Percentiles rank a stretch among this genome's conserved stretches.
Evolutionary conservation across 169 alveolate genomes (phyloP).

Genomic region (Cryptosporidium tyzzeri): DNA sequence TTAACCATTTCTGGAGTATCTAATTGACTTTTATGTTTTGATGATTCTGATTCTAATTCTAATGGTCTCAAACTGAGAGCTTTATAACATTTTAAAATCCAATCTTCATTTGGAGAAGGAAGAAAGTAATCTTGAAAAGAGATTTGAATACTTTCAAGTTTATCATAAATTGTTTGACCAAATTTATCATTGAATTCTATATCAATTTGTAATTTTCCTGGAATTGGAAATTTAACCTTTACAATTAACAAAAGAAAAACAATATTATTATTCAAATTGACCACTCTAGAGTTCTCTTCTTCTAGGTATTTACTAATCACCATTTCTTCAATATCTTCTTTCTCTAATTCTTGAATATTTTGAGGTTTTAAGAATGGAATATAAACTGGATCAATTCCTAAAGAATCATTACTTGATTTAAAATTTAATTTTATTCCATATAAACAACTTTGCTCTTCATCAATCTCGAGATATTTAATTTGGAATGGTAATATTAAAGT

Average conservation of each 20-base stretch:
- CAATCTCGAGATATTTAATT: conserved; percentile 14
- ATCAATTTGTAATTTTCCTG: conserved; percentile 10
- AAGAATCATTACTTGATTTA: conserved; percentile 22
- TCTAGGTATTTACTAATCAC: not conserved
- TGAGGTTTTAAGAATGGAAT: conserved; percentile 60
- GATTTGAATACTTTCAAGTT: conserved; percentile 6
- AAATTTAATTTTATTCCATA: conserved; percentile 49
- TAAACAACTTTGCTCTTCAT: not conserved
- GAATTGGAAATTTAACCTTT: conserved; percentile 42
- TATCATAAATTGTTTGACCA: conserved; percentile 4
- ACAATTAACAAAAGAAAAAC: conserved; percentile 26
- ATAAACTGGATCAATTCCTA: conserved; percentile 14
- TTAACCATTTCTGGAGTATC: not conserved
- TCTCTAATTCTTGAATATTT: conserved; percentile 12
- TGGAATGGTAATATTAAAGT: conserved; percentile 49
- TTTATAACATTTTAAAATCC: not conserved
- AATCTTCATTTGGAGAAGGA: conserved; percentile 23
- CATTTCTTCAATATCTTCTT: conserved; percentile 19
- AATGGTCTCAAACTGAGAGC: not conserved
- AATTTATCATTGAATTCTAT: conserved; percentile 36
- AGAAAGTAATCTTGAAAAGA: conserved; percentile 52
- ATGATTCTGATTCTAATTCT: not conserved
- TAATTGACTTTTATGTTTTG: not conserved
- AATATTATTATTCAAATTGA: not conserved
- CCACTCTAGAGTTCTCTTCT: not conserved